Evolutionary conservation across 2,329 filamentous ascomycete species (phyloP).

Genomic region (Periconia digitata): DNA sequence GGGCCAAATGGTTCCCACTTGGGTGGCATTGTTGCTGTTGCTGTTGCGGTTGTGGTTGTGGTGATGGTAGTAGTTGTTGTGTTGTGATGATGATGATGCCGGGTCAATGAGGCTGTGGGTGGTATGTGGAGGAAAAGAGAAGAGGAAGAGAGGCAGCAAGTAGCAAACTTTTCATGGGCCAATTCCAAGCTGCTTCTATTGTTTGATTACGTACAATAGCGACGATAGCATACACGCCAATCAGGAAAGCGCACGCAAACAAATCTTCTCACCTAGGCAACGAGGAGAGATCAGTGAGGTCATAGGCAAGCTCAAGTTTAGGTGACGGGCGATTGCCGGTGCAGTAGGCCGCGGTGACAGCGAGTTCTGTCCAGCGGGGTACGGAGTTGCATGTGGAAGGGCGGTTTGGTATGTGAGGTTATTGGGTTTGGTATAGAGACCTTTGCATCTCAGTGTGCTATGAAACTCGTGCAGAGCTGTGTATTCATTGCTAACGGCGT

Average conservation of each 20-base stretch:
- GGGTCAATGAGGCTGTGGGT: background rate
- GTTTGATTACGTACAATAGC: background rate
- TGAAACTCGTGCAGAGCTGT: too few species aligned
- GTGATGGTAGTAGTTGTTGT: too few species aligned
- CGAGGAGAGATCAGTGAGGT: background rate
- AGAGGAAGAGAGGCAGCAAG: background rate
- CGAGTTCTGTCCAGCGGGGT: too few species aligned
- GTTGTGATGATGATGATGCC: background rate
- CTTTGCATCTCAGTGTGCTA: too few species aligned
- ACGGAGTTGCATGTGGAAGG: too few species aligned
- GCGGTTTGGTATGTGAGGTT: too few species aligned
- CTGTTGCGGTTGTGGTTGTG: too few species aligned
- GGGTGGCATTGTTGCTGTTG: background rate
- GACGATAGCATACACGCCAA: too few species aligned
- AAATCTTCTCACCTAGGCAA: background rate
- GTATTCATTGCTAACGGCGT: too few species aligned
- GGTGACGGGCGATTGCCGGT: too few species aligned
- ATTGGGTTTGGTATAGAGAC: too few species aligned
- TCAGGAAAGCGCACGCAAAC: background rate
- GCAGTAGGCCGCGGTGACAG: too few species aligned
- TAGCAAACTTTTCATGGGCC: background rate
- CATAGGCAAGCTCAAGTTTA: background rate
- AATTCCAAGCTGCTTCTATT: background rate
- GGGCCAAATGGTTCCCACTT: background rate
- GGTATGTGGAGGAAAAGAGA: background rate